Base-by-base conservation (phyloP, 202 grass and related monocot genomes). In the Miscanthus sacchariflorus region DNA sequence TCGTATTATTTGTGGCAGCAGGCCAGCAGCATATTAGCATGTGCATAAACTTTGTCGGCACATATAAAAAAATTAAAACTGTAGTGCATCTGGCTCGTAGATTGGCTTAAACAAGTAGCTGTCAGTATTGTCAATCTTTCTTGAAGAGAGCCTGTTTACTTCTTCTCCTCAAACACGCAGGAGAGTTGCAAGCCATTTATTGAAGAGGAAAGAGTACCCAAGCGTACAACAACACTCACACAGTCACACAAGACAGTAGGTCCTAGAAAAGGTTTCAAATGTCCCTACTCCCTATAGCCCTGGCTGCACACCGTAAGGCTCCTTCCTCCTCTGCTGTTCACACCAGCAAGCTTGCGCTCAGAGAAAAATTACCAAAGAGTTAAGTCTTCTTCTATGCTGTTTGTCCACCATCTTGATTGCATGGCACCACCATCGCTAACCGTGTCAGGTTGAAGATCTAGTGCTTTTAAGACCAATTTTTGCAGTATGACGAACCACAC, bases 21-120 rank as follows among this genome's bases (percentile, higher is more conserved):
- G 13, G 28, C 28, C 28, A 30, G 28, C 28, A 30, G 28, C 24
- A 75, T 30, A 30, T 76, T 52, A 30, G 44, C 73, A 30, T 76
- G 7, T 38, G 67, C 76, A 33, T 33, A 74, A 74, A 45, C 52
- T 74, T 65, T 72, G 9, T 21, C 7, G 9, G 56, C 11, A 71
- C 23, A 40, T 30, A 30, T 30, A 30, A 30, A n/a, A 59, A 9
- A 7, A n/a, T 59, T 58, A 58, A 76, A 80, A 80, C 35, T 64
- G 12, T 36, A 63, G 43, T 35, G 5, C 12, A 21, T 36, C 9
- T 54, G 28, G 36, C 8, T 70, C n/a, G 33, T 88, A 46, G 35
- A 35, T 50, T 65, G 18, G 18, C 49, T 76, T 23, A 71, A 77
- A 77, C 30, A 40, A 77, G 30, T 25, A 43, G 23, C 35, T 86